A percentile compares a stretch with the other conserved stretches of the same genome.
These are phyloP conservation scores for Vicia faba DNA, from an alignment of 306 rosid genomes.

Conservation along the genomic window DNA sequence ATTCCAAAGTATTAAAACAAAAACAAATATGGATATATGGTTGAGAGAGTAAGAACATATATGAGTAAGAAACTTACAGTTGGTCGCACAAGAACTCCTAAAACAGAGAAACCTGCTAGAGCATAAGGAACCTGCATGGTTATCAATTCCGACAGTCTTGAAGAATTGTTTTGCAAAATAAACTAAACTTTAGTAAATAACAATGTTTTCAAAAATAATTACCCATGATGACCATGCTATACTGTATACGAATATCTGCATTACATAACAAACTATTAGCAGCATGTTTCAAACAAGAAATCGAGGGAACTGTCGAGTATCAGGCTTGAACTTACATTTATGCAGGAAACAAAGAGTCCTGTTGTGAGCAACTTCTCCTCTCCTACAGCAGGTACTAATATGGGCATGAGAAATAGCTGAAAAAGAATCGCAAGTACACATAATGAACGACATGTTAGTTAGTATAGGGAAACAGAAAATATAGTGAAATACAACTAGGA, in stretches of 20 bases:
- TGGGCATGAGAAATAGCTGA: slow-evolving; percentile 77
- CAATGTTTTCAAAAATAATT: slow-evolving; percentile 32
- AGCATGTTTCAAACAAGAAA: neutral
- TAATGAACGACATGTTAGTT: neutral
- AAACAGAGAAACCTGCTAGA: slow-evolving; percentile 45
- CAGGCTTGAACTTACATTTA: slow-evolving; percentile 48
- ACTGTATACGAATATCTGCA: slow-evolving; percentile 68
- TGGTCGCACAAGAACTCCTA: slow-evolving; percentile 61
- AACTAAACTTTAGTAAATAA: slow-evolving; percentile 6
- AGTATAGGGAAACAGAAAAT: neutral
- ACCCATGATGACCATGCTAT: slow-evolving; percentile 86
- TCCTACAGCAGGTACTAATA: slow-evolving; percentile 57
- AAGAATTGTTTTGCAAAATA: slow-evolving; percentile 19
- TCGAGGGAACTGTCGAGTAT: neutral
- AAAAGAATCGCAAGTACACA: slow-evolving; percentile 21
- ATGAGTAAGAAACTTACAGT: slow-evolving; percentile 50
- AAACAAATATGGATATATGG: neutral
- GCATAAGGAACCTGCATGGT: slow-evolving; percentile 85
- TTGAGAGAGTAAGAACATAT: neutral
- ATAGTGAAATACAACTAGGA: neutral
- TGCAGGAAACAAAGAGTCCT: slow-evolving; percentile 63
- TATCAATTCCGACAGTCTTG: slow-evolving; percentile 37
- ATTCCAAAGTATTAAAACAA: slow-evolving; percentile 12
- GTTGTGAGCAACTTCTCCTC: slow-evolving; percentile 74
- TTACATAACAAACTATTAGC: slow-evolving; percentile 16